Conservation (phyloP, 352 stramenopile species). For the Phytophthora tubulina region DNA sequence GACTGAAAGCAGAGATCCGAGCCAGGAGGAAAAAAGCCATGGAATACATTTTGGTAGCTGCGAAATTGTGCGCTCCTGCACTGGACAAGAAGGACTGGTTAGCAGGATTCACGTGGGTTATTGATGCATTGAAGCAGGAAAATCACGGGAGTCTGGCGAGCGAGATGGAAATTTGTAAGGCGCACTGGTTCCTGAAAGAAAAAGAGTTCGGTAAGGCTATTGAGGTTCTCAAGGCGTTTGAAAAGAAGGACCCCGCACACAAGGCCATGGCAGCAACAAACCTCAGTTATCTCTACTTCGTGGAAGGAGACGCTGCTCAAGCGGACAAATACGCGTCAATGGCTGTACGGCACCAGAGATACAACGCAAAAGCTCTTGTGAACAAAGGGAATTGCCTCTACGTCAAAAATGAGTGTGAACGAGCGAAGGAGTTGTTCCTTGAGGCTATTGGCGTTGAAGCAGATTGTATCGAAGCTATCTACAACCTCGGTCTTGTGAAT, state of each 20-base stretch:
- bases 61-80: slow-evolving; percentile 93
- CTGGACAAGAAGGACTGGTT: slow-evolving; percentile 95
- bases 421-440: slow-evolving; percentile 96
- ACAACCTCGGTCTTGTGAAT: slow-evolving; percentile 95
- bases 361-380: slow-evolving; percentile 97
- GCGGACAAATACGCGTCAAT: slow-evolving; percentile 94
- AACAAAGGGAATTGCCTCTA: slow-evolving; percentile 98
- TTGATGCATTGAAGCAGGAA: slow-evolving; percentile 92
- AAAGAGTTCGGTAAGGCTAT: slow-evolving; percentile 96
- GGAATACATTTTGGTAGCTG: slow-evolving; percentile 94
- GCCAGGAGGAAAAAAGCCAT: slow-evolving; percentile 81
- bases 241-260: slow-evolving; percentile 95
- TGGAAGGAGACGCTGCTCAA: slow-evolving; percentile 92
- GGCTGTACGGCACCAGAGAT: slow-evolving; percentile 94
- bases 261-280: slow-evolving; percentile 96
- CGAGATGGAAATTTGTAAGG: slow-evolving; percentile 92
- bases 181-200: slow-evolving; percentile 91
- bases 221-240: slow-evolving; percentile 94
- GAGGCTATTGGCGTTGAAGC: slow-evolving; percentile 95
- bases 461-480: slow-evolving; percentile 96
- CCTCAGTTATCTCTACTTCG: slow-evolving; percentile 97
- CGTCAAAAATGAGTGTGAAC: slow-evolving; percentile 92
- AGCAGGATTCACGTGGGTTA: slow-evolving; percentile 95
- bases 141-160: slow-evolving; percentile 92
- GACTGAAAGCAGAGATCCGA: slow-evolving; percentile 83